These are phyloP conservation scores for Xylaria sp. DNA, from an alignment of 2,329 filamentous ascomycete species.

Conservation along the genomic window DNA sequence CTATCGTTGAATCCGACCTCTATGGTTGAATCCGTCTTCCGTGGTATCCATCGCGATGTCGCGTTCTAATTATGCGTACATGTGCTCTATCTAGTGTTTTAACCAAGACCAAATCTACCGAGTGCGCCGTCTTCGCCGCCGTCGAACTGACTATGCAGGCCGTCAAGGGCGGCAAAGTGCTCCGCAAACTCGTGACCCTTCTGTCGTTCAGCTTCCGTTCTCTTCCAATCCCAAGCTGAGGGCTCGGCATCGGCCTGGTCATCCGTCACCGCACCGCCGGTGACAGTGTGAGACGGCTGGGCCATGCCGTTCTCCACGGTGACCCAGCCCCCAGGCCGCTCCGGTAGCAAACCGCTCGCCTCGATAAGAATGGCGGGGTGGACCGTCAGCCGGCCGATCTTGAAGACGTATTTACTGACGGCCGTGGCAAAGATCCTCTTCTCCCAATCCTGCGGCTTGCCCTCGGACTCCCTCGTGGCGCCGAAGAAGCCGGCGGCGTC, in stretches of 20 bases:
- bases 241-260: conserved; percentile 44
- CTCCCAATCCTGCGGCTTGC: conserved; percentile 51
- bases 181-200: conserved; percentile 58
- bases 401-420: conserved; percentile 81
- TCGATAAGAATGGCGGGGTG: conserved; percentile 77
- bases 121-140: conserved; percentile 56
- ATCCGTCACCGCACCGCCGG: conserved; percentile 45
- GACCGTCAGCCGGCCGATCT: conserved; percentile 80
- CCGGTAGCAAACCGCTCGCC: conserved; percentile 73
- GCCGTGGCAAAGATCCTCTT: conserved; percentile 72
- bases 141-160: conserved; percentile 54
- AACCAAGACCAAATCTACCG: conserved; percentile 51
- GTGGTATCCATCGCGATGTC: conserved; percentile 16
- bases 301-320: conserved; percentile 41
- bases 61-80: not conserved
- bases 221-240: conserved; percentile 59
- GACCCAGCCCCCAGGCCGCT: conserved; percentile 68
- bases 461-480: conserved; percentile 38
- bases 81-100: conserved; percentile 9
- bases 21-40: not conserved
- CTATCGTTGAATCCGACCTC: conserved; percentile 6
- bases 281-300: conserved; percentile 21
- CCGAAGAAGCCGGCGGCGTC: conserved; percentile 51
- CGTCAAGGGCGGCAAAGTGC: conserved; percentile 61
- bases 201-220: conserved; percentile 57